Percentiles rank a stretch among this genome's conserved stretches.
Conservation (phyloP, 2,329 filamentous ascomycete species). For the Cercospora zeina region DNA sequence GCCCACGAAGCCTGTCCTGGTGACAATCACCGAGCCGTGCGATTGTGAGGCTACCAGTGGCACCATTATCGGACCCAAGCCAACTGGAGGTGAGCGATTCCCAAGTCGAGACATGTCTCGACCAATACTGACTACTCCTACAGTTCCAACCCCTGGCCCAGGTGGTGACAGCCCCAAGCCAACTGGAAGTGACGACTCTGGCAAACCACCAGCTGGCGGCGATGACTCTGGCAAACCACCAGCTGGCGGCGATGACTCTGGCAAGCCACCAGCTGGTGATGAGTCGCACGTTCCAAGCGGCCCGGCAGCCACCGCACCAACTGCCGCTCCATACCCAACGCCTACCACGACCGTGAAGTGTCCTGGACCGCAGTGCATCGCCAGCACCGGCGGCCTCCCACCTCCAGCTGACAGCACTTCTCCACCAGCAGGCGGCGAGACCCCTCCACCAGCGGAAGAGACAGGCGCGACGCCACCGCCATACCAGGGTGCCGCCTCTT, state of each 20-base stretch:
- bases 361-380: conserved; percentile 33
- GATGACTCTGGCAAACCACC: conserved; percentile 4
- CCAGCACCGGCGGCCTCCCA: conserved; percentile 28
- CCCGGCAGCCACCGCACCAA: conserved; percentile 17
- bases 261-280: conserved; percentile 10
- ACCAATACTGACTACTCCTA: not conserved
- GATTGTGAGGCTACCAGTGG: conserved; percentile 38
- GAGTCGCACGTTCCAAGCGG: conserved; percentile 14
- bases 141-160: conserved; percentile 13
- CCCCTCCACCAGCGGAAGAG: conserved; percentile 16
- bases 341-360: conserved; percentile 26
- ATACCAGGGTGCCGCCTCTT: conserved; percentile 25
- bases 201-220: conserved; percentile 11
- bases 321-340: conserved; percentile 27
- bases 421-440: not conserved
- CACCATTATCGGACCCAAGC: conserved; percentile 24
- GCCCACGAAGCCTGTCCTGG: conserved; percentile 29
- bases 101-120: too few relatives aligned
- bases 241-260: conserved; percentile 11
- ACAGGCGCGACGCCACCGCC: conserved; percentile 21
- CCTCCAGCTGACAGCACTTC: conserved; percentile 14
- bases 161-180: conserved; percentile 3
- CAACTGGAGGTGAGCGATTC: conserved; percentile 25
- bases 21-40: conserved; percentile 43
- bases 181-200: conserved; percentile 6